These are phyloP conservation scores for Talaromyces sp. DNA, from an alignment of 2,329 filamentous ascomycete species.

Conservation along the genomic window DNA sequence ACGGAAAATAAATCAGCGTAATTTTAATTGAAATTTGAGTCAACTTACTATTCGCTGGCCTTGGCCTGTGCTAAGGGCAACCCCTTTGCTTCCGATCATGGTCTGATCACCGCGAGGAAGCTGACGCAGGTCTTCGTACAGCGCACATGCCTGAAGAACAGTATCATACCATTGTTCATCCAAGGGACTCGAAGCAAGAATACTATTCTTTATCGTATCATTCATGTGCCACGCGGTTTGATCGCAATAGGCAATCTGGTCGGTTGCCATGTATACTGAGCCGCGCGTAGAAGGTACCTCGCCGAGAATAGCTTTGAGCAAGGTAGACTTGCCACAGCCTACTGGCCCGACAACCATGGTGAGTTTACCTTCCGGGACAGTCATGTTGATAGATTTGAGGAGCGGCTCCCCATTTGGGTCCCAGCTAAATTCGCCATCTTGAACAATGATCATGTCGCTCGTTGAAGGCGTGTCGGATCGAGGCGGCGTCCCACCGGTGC, in stretches of 20 bases:
- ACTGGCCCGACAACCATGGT: slow-evolving; percentile 47
- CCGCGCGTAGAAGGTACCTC: slow-evolving; percentile 34
- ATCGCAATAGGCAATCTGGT: slow-evolving; percentile 36
- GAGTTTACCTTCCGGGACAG: slow-evolving; percentile 37
- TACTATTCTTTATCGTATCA: slow-evolving; percentile 25
- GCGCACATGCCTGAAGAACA: slow-evolving; percentile 22
- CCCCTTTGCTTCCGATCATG: slow-evolving; percentile 46
- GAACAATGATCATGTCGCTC: slow-evolving; percentile 32
- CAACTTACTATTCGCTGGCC: slow-evolving; percentile 44
- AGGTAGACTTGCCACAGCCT: slow-evolving; percentile 49
- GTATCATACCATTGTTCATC: slow-evolving; percentile 25
- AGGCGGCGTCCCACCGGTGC: slow-evolving; percentile 15
- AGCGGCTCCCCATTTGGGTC: slow-evolving; percentile 35
- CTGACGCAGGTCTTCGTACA: slow-evolving; percentile 34
- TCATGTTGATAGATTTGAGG: slow-evolving; percentile 36
- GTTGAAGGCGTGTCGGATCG: slow-evolving; percentile 11
- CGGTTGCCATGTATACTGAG: slow-evolving; percentile 23
- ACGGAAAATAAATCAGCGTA: background rate
- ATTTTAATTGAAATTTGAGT: background rate
- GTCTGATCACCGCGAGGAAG: slow-evolving; percentile 40
- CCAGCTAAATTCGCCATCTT: slow-evolving; percentile 45
- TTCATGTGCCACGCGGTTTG: slow-evolving; percentile 27
- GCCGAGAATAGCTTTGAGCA: slow-evolving; percentile 42
- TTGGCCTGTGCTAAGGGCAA: slow-evolving; percentile 48
- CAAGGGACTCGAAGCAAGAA: slow-evolving; percentile 20